Evolutionary conservation across 352 stramenopile genomes (phyloP).

Genomic region (Thalassiosira mediterranea): DNA sequence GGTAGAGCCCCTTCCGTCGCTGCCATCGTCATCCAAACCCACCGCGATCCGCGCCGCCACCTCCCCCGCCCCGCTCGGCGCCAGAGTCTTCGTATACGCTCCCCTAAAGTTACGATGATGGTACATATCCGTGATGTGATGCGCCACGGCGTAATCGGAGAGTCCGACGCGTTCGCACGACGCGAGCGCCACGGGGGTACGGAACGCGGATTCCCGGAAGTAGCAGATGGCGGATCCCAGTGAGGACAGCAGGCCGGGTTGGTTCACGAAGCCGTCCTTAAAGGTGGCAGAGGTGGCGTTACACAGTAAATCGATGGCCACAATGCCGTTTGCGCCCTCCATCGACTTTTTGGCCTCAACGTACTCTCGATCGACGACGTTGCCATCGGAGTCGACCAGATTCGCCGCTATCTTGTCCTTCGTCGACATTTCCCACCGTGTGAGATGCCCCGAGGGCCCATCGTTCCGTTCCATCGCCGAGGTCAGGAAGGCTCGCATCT

Average conservation of each 20-base stretch:
- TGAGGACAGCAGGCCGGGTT: slow-evolving; percentile 19
- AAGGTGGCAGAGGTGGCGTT: slow-evolving; percentile 13
- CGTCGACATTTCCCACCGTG: slow-evolving; percentile 8
- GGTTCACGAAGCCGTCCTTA: slow-evolving; percentile 20
- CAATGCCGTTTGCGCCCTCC: not conserved
- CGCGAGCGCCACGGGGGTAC: slow-evolving; percentile 6
- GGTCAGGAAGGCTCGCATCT: slow-evolving; percentile 19
- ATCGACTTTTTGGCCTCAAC: slow-evolving; percentile 15
- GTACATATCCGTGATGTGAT: slow-evolving; percentile 23
- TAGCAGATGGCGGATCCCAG: slow-evolving; percentile 24
- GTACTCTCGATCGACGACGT: not conserved
- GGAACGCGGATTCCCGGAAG: slow-evolving; percentile 24
- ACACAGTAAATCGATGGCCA: slow-evolving; percentile 15
- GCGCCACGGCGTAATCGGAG: slow-evolving; percentile 13
- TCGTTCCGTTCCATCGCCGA: slow-evolving; percentile 3
- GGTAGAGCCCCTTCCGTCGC: too few relatives aligned
- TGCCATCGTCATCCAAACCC: slow-evolving; percentile 2
- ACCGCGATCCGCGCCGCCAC: slow-evolving; percentile 20
- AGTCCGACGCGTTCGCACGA: slow-evolving; percentile 12
- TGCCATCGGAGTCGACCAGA: slow-evolving; percentile 8
- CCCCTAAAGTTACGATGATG: slow-evolving; percentile 27
- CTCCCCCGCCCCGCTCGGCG: slow-evolving; percentile 14
- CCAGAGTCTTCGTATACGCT: slow-evolving; percentile 25
- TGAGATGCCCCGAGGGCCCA: slow-evolving; percentile 9
- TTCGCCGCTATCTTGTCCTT: slow-evolving; percentile 3